phyloP scores from a whole-genome alignment of 176 grass and related monocot genomes.

The Musa itinerans region DNA sequence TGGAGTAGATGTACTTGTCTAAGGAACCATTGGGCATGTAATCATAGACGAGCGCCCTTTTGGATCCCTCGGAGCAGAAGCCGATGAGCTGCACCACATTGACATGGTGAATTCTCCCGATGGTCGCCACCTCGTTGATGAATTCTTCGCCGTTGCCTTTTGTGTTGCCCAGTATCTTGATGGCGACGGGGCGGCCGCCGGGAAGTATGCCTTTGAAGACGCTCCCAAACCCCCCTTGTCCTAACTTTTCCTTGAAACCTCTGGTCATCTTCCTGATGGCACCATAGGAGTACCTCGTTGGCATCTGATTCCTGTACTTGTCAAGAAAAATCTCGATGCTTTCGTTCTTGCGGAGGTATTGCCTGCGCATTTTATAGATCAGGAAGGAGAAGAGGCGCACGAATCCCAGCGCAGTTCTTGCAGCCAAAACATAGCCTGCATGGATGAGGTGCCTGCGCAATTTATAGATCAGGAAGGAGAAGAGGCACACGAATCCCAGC shows the following conservation, averaged over 20 bases:
- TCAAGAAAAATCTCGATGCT: not conserved
- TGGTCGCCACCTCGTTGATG: conserved; percentile 16
- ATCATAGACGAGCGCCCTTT: conserved; percentile 10
- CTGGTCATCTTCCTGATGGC: not conserved
- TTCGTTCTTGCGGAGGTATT: not conserved
- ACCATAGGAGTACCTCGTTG: conserved; percentile 7
- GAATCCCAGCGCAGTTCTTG: not conserved
- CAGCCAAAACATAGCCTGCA: not conserved
- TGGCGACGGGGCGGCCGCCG: not conserved
- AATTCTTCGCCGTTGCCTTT: conserved; percentile 10
- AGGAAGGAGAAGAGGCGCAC: not conserved
- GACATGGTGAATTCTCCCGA: conserved; percentile 17
- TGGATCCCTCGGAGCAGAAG: conserved; percentile 9
- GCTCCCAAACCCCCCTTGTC: conserved; percentile 11
- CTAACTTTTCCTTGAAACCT: conserved; percentile 14
- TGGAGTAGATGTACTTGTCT: conserved; percentile 5
- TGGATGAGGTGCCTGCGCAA: too few relatives aligned
- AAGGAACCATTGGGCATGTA: conserved; percentile 15
- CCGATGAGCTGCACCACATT: conserved; percentile 13
- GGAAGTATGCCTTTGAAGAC: conserved; percentile 9
- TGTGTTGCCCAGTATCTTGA: conserved; percentile 9
- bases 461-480: conserved; percentile 5
- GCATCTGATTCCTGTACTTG: not conserved
- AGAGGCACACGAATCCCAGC: not conserved
- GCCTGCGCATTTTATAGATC: not conserved